Conservation (phyloP, 208 protist genomes). For the Crithidia bombi region DNA sequence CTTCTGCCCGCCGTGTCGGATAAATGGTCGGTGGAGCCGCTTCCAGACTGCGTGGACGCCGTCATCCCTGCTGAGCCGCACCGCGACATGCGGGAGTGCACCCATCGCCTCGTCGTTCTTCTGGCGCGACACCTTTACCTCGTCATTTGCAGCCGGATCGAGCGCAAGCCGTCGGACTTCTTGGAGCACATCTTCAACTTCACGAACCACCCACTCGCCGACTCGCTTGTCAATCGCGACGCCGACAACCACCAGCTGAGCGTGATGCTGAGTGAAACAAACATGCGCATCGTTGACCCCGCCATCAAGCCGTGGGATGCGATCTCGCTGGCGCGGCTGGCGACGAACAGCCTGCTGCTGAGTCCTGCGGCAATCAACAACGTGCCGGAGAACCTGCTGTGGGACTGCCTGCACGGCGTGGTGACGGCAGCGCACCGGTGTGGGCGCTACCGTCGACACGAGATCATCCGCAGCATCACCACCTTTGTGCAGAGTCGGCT, state of each 20-base stretch:
- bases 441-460: conserved; percentile 64
- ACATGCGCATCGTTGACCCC: conserved; percentile 65
- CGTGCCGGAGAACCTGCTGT: conserved; percentile 68
- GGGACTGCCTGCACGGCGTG: conserved; percentile 88
- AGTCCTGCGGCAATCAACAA: conserved; percentile 43
- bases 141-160: conserved; percentile 61
- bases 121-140: conserved; percentile 88
- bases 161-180: conserved; percentile 48
- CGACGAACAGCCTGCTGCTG: conserved; percentile 70
- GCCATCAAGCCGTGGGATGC: conserved; percentile 78
- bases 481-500: conserved; percentile 53
- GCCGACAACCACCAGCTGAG: conserved; percentile 55
- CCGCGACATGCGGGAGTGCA: conserved; percentile 51
- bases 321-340: conserved; percentile 61
- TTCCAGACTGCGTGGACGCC: conserved; percentile 75
- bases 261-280: conserved; percentile 64
- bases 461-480: conserved; percentile 73
- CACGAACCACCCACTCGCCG: conserved; percentile 73
- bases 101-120: conserved; percentile 87
- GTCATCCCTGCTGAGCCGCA: conserved; percentile 50
- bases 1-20: conserved; percentile 53
- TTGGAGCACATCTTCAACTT: conserved; percentile 72
- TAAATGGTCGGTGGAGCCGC: conserved; percentile 69
- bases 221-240: conserved; percentile 56
- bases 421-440: conserved; percentile 80